These are phyloP conservation scores for Bruguiera gymnorhiza DNA, from an alignment of 345 rosid species.

Conservation along the genomic window DNA sequence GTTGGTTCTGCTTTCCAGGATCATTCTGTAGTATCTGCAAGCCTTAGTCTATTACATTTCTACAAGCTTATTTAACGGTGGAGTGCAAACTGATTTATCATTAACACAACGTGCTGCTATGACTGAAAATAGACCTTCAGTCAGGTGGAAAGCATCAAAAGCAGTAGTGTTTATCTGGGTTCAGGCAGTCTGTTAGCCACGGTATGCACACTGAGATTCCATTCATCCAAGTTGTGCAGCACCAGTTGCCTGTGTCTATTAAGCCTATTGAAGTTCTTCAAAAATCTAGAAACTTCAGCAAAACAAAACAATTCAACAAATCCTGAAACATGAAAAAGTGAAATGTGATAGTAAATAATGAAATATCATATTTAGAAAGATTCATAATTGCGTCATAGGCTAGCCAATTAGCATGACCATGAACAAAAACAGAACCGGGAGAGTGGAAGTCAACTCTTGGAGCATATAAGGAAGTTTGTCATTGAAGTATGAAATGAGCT, in stretches of 20 bases:
- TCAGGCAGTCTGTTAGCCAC: constrained; percentile 24
- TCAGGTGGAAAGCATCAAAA: constrained; percentile 49
- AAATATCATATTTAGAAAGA: constrained; percentile 34
- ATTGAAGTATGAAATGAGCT: constrained; percentile 29
- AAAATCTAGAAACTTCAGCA: no score
- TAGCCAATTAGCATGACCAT: constrained; percentile 19
- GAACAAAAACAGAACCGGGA: constrained; percentile 28
- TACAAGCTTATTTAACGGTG: constrained; percentile 33
- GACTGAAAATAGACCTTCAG: constrained; percentile 27
- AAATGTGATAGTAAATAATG: background rate
- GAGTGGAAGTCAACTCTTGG: constrained; percentile 27
- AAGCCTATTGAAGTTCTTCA: constrained; percentile 21
- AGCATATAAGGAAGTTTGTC: constrained; percentile 29
- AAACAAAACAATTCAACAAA: no score
- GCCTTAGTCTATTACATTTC: constrained; percentile 7
- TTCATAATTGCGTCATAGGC: constrained; percentile 33
- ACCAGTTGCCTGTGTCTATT: constrained; percentile 36
- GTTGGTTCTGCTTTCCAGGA: no score
- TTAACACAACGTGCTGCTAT: constrained; percentile 38
- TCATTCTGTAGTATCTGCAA: no score
- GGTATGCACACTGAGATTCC: constrained; percentile 45
- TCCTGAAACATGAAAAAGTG: no score
- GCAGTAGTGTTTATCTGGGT: constrained; percentile 28
- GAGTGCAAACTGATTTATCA: constrained; percentile 32
- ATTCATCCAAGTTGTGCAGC: constrained; percentile 43